Percentiles rank a stretch among this genome's conserved stretches.
Conservation (phyloP, 306 rosid genomes). For the Citrullus colocynthis region DNA sequence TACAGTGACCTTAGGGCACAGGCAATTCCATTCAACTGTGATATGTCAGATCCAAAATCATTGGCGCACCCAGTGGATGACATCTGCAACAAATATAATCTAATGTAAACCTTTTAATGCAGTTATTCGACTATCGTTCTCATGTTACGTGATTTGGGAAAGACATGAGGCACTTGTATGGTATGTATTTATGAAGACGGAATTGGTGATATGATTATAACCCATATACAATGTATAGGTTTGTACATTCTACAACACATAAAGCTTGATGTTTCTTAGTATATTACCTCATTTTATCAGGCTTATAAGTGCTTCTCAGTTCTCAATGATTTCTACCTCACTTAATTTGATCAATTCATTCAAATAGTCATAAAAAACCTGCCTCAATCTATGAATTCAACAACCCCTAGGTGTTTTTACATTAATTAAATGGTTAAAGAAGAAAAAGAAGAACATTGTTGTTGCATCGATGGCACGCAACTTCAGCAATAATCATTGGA, state of each 20-base stretch:
- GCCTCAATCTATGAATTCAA: background rate
- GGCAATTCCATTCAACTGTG: conserved; percentile 29
- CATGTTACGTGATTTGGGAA: background rate
- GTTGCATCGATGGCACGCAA: conserved; percentile 3
- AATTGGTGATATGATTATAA: background rate
- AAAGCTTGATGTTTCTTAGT: background rate
- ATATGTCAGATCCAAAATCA: conserved; percentile 35
- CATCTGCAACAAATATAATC: conserved; percentile 35
- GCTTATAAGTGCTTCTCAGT: background rate
- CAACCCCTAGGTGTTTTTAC: background rate
- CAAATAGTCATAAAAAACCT: background rate
- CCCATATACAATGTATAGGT: background rate
- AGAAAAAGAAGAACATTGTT: conserved; percentile 6
- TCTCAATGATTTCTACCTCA: background rate
- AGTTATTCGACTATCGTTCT: background rate
- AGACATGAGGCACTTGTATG: background rate
- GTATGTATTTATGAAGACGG: background rate
- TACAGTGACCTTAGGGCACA: conserved; percentile 30
- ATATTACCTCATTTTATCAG: background rate
- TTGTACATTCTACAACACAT: background rate
- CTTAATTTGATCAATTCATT: background rate
- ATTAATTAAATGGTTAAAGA: background rate
- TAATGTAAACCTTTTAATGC: conserved; percentile 6
- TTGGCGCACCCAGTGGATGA: conserved; percentile 38
- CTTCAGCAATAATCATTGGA: background rate